Evolutionary conservation across 805 yeast genomes (phyloP), one percentile per base, ranked within the genome.

Genomic region (Nakazawaea molendinolei): DNA sequence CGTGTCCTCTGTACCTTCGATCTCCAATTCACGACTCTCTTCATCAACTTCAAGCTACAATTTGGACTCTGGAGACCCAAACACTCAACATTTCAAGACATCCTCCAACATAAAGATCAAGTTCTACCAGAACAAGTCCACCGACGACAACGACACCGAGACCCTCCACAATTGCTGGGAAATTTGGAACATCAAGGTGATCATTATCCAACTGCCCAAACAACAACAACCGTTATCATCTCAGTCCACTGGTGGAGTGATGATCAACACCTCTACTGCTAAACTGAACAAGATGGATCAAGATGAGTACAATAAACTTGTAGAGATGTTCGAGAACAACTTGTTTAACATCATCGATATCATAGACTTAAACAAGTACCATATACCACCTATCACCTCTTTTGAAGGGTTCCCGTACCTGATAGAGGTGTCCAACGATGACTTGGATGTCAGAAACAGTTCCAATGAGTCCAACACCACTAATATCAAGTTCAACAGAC

Each of bases 371-470:
- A 66, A 78, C 48, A 79, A 74, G 47, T 71, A 65, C 32, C 87
- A 80, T 45, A 76, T 85, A 2, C 94, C 95, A 3, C 82, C 85
- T 1, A 79, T 84, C 17, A 72, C 80, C 13, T 70, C 84, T 1
- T 60, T 76, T 12, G 86, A 79, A 3, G 90, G 92, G 3, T 84
- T 84, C 48, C 85, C 73, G 0, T 74, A 67, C 45, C 56, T 57
- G 31, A 60, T 75, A 3, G 49, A 58, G 12, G 55, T 63, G 8
- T 8, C 30, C 14, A 40, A 27, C 9, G 31, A 27, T 8, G 35
- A 33, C 5, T 15, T 14, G 18, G 32, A 27, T n/a, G 19, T 18
- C 21, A 20, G 22, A 5, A 32, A 21, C 23, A 15, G 28, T 30
- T 8, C 3, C 33, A 4, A 33, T 12, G 26, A 33, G 12, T 31